Evolutionary conservation across 2,329 filamentous ascomycete genomes (phyloP).

Genomic region (Diaporthe helianthi): DNA sequence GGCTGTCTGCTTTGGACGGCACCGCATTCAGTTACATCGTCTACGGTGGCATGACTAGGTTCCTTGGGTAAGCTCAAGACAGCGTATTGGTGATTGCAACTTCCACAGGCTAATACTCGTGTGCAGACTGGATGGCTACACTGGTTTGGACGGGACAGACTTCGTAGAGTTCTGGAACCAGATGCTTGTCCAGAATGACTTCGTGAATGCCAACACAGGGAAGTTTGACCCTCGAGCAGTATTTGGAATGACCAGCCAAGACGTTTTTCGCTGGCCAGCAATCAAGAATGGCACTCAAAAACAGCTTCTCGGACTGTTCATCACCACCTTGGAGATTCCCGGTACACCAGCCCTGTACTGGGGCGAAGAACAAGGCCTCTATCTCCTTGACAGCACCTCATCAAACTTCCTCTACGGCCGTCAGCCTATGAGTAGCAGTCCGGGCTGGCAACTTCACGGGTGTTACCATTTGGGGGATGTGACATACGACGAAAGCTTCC

Average conservation of each 20-base stretch:
- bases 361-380: conserved; percentile 70
- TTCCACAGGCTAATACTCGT: conserved; percentile 36
- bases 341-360: conserved; percentile 66
- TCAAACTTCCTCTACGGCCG: conserved; percentile 66
- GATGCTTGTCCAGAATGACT: conserved; percentile 62
- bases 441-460: conserved; percentile 68
- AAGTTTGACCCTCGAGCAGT: conserved; percentile 68
- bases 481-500: conserved; percentile 60
- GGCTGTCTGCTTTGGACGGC: conserved; percentile 61
- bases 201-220: conserved; percentile 63
- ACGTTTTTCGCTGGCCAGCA: conserved; percentile 69
- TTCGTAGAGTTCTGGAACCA: conserved; percentile 59
- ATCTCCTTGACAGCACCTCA: conserved; percentile 66
- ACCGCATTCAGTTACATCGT: conserved; percentile 69
- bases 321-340: conserved; percentile 65
- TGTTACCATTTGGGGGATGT: conserved; percentile 63
- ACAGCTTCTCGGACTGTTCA: conserved; percentile 62
- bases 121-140: conserved; percentile 36
- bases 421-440: conserved; percentile 65
- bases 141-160: conserved; percentile 42
- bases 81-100: no score
- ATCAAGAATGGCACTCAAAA: conserved; percentile 62
- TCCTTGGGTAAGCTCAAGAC: conserved; percentile 61
- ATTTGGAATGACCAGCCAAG: conserved; percentile 69
- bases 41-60: conserved; percentile 66